A percentile compares a stretch with the other conserved stretches of the same genome.
Evolutionary conservation across 495 filamentous ascomycete species (phyloP).

Genomic region (Neurospora intermedia): DNA sequence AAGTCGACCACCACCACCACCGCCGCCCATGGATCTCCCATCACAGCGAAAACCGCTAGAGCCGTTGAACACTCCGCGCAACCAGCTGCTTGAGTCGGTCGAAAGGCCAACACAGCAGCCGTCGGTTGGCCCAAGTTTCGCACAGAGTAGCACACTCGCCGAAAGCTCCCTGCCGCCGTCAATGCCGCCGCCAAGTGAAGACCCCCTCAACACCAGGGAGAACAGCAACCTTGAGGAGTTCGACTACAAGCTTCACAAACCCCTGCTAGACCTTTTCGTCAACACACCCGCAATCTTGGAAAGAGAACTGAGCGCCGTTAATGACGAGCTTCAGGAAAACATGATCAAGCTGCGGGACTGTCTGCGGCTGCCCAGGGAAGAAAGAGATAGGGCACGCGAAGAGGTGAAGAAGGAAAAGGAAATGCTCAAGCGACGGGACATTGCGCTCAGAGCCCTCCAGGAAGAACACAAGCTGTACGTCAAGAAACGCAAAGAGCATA

Average conservation of each 20-base stretch:
- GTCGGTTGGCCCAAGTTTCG: background rate
- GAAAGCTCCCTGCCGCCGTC: background rate
- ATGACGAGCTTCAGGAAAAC: slow-evolving; percentile 21
- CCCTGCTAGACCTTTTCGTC: slow-evolving; percentile 24
- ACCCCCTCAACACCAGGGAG: background rate
- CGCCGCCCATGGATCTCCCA: background rate
- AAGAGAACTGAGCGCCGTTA: slow-evolving; percentile 14
- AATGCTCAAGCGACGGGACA: background rate
- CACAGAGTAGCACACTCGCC: background rate
- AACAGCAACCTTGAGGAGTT: background rate
- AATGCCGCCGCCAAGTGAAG: background rate
- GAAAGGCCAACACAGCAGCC: background rate
- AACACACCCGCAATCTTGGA: slow-evolving; percentile 23
- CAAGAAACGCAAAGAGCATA: slow-evolving; percentile 20
- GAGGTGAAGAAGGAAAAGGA: slow-evolving; percentile 22
- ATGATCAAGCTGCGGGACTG: slow-evolving; percentile 7
- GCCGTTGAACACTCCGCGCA: background rate
- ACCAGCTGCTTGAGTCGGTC: background rate
- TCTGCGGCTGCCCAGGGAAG: slow-evolving; percentile 13
- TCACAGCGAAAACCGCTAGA: background rate
- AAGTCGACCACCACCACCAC: background rate
- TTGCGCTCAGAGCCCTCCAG: slow-evolving; percentile 17
- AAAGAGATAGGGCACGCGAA: slow-evolving; percentile 24
- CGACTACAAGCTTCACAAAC: slow-evolving; percentile 12
- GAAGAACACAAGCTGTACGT: slow-evolving; percentile 19